Evolutionary conservation across 1,139 yeast genomes (phyloP).

Genomic region (Scheffersomyces illinoinensis): DNA sequence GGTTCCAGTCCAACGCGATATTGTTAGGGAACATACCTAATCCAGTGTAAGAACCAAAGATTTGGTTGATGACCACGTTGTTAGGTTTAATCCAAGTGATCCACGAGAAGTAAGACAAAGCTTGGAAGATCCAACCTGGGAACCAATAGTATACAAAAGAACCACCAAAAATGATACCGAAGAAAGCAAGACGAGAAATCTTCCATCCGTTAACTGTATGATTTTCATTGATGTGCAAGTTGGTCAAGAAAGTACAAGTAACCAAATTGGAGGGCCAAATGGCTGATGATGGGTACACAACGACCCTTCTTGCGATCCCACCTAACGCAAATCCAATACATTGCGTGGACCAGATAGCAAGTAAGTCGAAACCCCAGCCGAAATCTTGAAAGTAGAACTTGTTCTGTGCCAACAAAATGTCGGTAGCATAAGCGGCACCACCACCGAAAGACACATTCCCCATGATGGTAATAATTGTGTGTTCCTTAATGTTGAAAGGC

Average conservation of each 20-base stretch:
- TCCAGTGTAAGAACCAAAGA: slow-evolving; percentile 61
- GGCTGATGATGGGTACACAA: slow-evolving; percentile 63
- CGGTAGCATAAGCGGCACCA: slow-evolving; percentile 65
- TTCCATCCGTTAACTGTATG: slow-evolving; percentile 50
- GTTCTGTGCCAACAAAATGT: slow-evolving; percentile 57
- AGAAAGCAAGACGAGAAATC: slow-evolving; percentile 38
- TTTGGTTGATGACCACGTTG: slow-evolving; percentile 55
- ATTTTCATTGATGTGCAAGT: slow-evolving; percentile 61
- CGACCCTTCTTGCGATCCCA: slow-evolving; percentile 55
- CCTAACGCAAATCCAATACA: slow-evolving; percentile 67
- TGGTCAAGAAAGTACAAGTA: slow-evolving; percentile 51
- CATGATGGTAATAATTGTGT: slow-evolving; percentile 64
- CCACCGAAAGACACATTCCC: slow-evolving; percentile 56
- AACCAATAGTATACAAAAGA: slow-evolving; percentile 42
- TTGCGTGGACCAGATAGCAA: slow-evolving; percentile 57
- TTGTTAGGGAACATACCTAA: slow-evolving; percentile 60
- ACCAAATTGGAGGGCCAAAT: slow-evolving; percentile 67
- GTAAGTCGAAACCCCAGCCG: slow-evolving; percentile 52
- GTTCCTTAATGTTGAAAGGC: slow-evolving; percentile 66
- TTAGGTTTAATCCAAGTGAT: slow-evolving; percentile 32
- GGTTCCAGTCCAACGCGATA: slow-evolving; percentile 46
- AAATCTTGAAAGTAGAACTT: slow-evolving; percentile 49
- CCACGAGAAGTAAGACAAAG: slow-evolving; percentile 26
- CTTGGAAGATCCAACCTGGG: slow-evolving; percentile 37
- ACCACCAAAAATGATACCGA: slow-evolving; percentile 25